Base-by-base conservation (phyloP, 768 basidiomycete species). In the Stropharia rugosoannulata region DNA sequence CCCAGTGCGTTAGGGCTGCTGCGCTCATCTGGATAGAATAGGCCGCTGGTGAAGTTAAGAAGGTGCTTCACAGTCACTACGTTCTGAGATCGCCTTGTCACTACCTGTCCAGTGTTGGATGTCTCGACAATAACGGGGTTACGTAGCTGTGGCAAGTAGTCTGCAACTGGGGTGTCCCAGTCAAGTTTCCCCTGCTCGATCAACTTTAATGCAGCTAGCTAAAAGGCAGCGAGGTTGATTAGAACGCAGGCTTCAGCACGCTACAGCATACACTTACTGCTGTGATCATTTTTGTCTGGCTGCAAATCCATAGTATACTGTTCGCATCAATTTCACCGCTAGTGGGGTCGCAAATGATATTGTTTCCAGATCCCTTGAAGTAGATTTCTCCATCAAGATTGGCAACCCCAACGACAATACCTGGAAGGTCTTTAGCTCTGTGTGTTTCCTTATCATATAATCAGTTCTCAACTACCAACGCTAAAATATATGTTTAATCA, bases 231-330 rank as follows among this genome's bases (percentile, higher is more conserved):
- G 22, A 18, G 10, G 16, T 18, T 18, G 5, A 43, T 19, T 8
- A 18, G 8, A 16, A 19, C 12, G 8, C 42, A 16, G 42, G 22
- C 16, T 8, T 43, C 16, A 32, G 29, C 5, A 18, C 12, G n/a
- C 6, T 11, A 13, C 19, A 4, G 49, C 15, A 27, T 4, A n/a
- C 18, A 59, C 70, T 15, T 49, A 70, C 73, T 36, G 69, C 61
- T 12, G 66, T 63, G 22, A 73, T 57, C 44, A 73, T 55, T 51
- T 74, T 74, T 8, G 71, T 69, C 54, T 70, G 67, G 46, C 74
- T 73, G 54, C 71, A 72, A 4, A 75, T 61, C 70, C 72, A 73
- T 52, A 73, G 71, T 12, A 73, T 50, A n/a, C 65, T 66, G 46
- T 73, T 67, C 12, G 62, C 45, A 44, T 62, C 54, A 11, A 74